A percentile compares a stretch with the other conserved stretches of the same genome.
phyloP scores from a whole-genome alignment of 306 rosid genomes.

The Fragaria vesca region DNA sequence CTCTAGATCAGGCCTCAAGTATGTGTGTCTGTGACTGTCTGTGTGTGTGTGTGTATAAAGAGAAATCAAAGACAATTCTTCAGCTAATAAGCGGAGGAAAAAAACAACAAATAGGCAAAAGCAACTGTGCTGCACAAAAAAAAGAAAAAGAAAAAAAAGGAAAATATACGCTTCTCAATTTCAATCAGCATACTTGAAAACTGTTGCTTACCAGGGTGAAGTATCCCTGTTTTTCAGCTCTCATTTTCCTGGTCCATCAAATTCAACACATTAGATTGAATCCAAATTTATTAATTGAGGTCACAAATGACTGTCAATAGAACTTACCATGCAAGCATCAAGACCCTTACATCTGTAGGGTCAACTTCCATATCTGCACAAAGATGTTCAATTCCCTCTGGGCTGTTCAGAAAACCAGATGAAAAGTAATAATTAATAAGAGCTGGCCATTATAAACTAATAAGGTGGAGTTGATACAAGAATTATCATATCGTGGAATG shows the following conservation, averaged over 20 bases:
- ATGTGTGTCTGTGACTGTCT: no score
- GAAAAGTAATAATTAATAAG: not conserved
- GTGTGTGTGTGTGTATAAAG: no score
- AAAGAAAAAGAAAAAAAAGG: not conserved
- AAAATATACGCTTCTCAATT: not conserved
- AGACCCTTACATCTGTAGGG: slow-evolving; percentile 89
- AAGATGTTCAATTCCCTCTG: slow-evolving; percentile 93
- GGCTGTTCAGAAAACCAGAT: slow-evolving; percentile 55
- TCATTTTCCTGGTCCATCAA: slow-evolving; percentile 89
- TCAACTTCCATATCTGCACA: slow-evolving; percentile 90
- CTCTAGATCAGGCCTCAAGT: not conserved
- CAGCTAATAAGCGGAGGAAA: not conserved
- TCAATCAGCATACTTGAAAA: not conserved
- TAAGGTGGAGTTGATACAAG: not conserved
- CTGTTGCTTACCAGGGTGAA: slow-evolving; percentile 71
- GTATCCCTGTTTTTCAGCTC: slow-evolving; percentile 91
- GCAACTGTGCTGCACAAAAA: not conserved
- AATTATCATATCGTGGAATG: not conserved
- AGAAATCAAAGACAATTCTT: not conserved
- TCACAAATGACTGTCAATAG: slow-evolving; percentile 13
- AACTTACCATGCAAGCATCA: slow-evolving; percentile 98
- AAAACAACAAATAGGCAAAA: not conserved
- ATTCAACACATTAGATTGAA: slow-evolving; percentile 27
- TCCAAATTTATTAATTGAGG: slow-evolving; percentile 21
- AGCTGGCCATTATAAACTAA: not conserved